A percentile compares a stretch with the other conserved stretches of the same genome.
Evolutionary conservation across 1,139 yeast species (phyloP).

Genomic region (Lodderomyces parapsilosis): DNA sequence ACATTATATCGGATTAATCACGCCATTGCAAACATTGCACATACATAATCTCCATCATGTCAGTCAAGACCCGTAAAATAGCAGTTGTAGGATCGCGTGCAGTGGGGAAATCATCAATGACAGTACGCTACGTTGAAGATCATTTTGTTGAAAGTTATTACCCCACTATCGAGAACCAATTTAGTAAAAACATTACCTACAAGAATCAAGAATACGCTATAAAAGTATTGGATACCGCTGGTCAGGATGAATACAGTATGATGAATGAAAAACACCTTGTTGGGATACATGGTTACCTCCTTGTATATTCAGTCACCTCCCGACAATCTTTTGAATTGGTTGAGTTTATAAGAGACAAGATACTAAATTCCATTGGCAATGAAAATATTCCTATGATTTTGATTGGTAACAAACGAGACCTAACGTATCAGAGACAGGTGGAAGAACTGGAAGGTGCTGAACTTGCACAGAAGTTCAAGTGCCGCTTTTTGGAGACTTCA

Average conservation of each 20-base stretch:
- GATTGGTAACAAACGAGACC: conserved; percentile 83
- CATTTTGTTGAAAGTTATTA: conserved; percentile 88
- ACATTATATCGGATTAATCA: no score
- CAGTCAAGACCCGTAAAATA: conserved; percentile 66
- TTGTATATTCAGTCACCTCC: conserved; percentile 81
- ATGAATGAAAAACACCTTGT: conserved; percentile 81
- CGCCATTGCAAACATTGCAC: not conserved
- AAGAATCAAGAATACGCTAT: conserved; percentile 78
- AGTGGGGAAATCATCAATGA: conserved; percentile 86
- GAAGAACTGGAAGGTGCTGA: conserved; percentile 60
- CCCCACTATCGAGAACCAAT: conserved; percentile 91
- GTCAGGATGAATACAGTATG: conserved; percentile 89
- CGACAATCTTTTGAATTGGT: conserved; percentile 78
- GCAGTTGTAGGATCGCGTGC: conserved; percentile 90
- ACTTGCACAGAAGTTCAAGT: conserved; percentile 59
- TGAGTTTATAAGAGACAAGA: conserved; percentile 78
- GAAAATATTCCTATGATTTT: conserved; percentile 76
- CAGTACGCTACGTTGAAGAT: conserved; percentile 83
- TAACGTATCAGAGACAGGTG: conserved; percentile 65
- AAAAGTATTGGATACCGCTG: conserved; percentile 90
- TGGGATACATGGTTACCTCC: conserved; percentile 81
- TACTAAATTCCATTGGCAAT: conserved; percentile 71
- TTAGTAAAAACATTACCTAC: conserved; percentile 67
- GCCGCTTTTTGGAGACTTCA: conserved; percentile 77
- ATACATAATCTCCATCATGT: conserved; percentile 9